phyloP scores from a whole-genome alignment of 805 yeast genomes.

The Kodamaea nitidulidarum region DNA sequence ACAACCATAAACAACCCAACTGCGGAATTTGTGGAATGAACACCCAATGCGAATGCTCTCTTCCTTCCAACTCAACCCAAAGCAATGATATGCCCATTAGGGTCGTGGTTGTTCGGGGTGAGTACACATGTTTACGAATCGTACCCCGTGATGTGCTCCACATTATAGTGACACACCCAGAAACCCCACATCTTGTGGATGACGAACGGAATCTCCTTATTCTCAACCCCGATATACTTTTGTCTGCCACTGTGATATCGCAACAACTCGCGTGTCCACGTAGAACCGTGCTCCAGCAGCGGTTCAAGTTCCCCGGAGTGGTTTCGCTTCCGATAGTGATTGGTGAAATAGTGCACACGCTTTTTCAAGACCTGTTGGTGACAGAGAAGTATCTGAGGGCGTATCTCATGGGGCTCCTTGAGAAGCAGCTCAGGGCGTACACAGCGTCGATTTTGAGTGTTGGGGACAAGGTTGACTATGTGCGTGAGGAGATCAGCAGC shows the following conservation, averaged over 20 bases:
- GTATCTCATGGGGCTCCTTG: constrained; percentile 36
- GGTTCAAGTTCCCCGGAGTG: constrained; percentile 62
- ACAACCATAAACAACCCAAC: too few relatives aligned
- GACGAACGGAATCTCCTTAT: constrained; percentile 59
- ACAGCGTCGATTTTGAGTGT: constrained; percentile 53
- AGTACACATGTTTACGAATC: constrained; percentile 51
- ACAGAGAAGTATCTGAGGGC: constrained; percentile 32
- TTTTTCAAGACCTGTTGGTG: constrained; percentile 59
- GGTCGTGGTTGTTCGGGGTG: constrained; percentile 55
- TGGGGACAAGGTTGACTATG: constrained; percentile 43
- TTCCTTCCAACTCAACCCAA: background rate
- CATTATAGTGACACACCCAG: constrained; percentile 45
- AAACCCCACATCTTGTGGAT: constrained; percentile 46
- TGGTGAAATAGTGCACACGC: constrained; percentile 80
- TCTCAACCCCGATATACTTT: constrained; percentile 76
- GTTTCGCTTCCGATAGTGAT: constrained; percentile 59
- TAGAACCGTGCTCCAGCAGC: constrained; percentile 56
- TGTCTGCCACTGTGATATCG: constrained; percentile 80
- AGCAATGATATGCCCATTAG: constrained; percentile 15
- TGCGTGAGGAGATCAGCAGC: constrained; percentile 37
- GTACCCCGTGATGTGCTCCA: constrained; percentile 57
- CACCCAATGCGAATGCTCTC: background rate
- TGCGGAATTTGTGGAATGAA: background rate
- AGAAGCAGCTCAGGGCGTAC: constrained; percentile 39
- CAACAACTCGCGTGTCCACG: constrained; percentile 72